phyloP scores from a whole-genome alignment of 306 rosid genomes.

The Crotalaria pallida region DNA sequence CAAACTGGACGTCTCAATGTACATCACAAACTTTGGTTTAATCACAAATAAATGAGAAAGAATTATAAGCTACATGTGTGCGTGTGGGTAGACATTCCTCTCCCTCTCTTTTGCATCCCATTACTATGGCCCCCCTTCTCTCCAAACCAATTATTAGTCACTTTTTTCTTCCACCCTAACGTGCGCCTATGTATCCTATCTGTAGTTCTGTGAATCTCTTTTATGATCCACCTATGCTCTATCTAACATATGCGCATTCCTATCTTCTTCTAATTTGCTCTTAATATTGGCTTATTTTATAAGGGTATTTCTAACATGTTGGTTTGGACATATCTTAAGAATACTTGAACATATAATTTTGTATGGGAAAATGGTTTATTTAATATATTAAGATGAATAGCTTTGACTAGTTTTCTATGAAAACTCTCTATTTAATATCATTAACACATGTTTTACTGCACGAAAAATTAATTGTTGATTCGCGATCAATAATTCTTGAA shows the following conservation, averaged over 20 bases:
- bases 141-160: constrained; percentile 23
- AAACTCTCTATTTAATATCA: too few species aligned
- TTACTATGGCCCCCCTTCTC: constrained; percentile 27
- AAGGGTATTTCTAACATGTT: not conserved
- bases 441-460: too few species aligned
- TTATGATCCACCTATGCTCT: constrained; percentile 7
- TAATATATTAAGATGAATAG: too few species aligned
- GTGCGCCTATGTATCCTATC: constrained; percentile 20
- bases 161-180: constrained; percentile 16
- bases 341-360: too few species aligned
- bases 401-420: too few species aligned
- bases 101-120: constrained; percentile 12
- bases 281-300: not conserved
- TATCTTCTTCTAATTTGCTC: constrained; percentile 21
- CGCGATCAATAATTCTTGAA: too few species aligned
- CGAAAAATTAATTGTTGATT: too few species aligned
- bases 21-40: constrained; percentile 43
- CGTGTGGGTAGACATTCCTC: constrained; percentile 61
- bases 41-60: not conserved
- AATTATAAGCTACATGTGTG: constrained; percentile 33
- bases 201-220: constrained; percentile 17
- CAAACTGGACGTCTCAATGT: constrained; percentile 56
- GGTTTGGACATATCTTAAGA: too few species aligned
- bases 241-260: constrained; percentile 21
- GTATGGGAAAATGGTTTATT: too few species aligned